phyloP scores from a whole-genome alignment of 176 grass and related monocot species.

The Bolboschoenus planiculmis region DNA sequence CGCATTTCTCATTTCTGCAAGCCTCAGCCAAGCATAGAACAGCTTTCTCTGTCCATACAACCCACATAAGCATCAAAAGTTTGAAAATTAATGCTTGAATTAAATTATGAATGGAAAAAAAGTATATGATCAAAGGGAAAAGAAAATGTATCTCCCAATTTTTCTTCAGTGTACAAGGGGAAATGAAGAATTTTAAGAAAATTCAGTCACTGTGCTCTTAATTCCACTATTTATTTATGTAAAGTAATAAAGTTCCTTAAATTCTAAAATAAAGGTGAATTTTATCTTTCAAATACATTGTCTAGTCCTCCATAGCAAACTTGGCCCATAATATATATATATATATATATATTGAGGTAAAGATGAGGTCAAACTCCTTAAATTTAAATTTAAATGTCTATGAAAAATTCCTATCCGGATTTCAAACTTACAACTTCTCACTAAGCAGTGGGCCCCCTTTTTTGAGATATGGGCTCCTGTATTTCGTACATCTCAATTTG shows the following conservation, averaged over 20 bases:
- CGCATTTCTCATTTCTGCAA: slow-evolving; percentile 65
- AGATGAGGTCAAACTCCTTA: no score
- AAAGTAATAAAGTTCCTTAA: no score
- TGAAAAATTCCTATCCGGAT: no score
- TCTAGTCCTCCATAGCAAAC: background rate
- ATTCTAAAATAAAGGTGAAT: no score
- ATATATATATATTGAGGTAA: no score
- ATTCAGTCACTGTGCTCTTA: no score
- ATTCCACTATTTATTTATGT: no score
- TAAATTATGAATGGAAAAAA: background rate
- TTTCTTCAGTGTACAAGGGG: background rate
- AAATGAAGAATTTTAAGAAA: background rate
- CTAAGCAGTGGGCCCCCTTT: background rate
- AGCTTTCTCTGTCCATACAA: slow-evolving; percentile 56
- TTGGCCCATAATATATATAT: no score
- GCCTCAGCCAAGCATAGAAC: slow-evolving; percentile 72
- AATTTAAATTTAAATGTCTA: no score
- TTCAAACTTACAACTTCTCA: background rate
- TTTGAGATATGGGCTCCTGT: background rate
- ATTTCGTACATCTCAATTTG: background rate
- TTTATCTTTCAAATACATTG: no score
- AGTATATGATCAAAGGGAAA: background rate
- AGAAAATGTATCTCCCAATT: background rate
- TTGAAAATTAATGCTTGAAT: background rate
- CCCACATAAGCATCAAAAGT: background rate